A percentile compares a stretch with the other conserved stretches of the same genome.
Evolutionary conservation across 78 protist genomes (phyloP).

Genomic region (Protostelium mycophagum): DNA sequence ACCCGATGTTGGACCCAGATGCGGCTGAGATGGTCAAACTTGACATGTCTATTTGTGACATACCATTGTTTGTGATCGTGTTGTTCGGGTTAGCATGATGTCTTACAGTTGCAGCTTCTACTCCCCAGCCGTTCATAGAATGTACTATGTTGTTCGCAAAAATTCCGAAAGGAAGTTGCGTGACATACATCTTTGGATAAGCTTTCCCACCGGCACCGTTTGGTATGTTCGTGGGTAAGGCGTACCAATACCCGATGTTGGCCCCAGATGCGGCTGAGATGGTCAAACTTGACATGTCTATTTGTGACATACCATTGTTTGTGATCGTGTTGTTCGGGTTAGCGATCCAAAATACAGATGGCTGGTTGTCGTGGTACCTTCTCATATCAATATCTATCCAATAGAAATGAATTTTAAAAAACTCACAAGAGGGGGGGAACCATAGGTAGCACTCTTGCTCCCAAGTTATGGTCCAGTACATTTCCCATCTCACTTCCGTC

Average conservation of each 20-base stretch:
- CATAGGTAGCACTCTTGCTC: not conserved
- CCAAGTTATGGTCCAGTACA: constrained; percentile 40
- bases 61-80: constrained; percentile 20
- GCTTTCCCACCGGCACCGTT: too few species aligned
- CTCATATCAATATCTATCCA: too few species aligned
- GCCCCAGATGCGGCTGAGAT: not conserved
- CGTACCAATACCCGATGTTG: not conserved
- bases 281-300: not conserved
- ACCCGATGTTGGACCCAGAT: not conserved
- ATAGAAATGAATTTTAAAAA: not conserved
- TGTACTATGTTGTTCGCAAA: too few species aligned
- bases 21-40: not conserved
- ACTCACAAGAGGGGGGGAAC: not conserved
- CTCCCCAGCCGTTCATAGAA: too few species aligned
- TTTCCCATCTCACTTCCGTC: constrained; percentile 59
- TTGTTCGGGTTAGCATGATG: too few species aligned
- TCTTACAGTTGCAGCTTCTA: too few species aligned
- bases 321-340: constrained; percentile 45
- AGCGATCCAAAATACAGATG: constrained; percentile 32
- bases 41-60: not conserved
- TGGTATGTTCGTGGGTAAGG: not conserved
- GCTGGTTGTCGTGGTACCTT: not conserved
- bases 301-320: constrained; percentile 7
- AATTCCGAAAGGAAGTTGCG: too few species aligned
- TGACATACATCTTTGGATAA: too few species aligned